Evolutionary conservation across 1,284 basidiomycete species (phyloP), one percentile per base, ranked within the genome.

Genomic region (Puccinia novopanici): DNA sequence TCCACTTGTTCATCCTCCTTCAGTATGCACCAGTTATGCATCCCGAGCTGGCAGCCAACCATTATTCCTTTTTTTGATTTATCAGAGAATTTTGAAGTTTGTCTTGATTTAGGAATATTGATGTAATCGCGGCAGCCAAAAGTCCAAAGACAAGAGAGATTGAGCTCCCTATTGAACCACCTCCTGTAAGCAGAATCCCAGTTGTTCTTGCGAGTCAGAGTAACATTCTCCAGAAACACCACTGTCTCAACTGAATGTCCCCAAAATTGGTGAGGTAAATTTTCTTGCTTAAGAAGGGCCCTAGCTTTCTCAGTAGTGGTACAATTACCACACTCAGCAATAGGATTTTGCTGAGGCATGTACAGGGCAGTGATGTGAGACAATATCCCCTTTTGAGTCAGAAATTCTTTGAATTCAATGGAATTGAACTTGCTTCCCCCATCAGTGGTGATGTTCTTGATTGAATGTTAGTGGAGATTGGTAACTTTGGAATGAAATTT

Each of bases 381-480:
- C 30, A 30, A 2, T 12, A 59, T 57, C 5, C 71, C 71, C 15
- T 54, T 74, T 13, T 84, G 57, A 84, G 85, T 0, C 75, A 81
- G 13, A 45, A 45, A 45, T 45, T 45, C 45, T 15, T 77, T 30
- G 45, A 45, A 45, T 45, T 45, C 45, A 45, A 8, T 45, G 45
- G 45, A 45, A 15, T 45, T 45, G 15, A 45, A 45, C 45, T 45
- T 15, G 6, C 83, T 83, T 24, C 86, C 85, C 37, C 85, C 84
- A 82, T 88, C 85, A 81, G 83, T 81, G 1, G 84, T 82, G 5
- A 86, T 24, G 9, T 80, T 86, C 72, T 85, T 86, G 73, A 89
- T 84, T 37, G 76, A 82, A n/a, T 17, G 9, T 0, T 83, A 84
- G 22, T 82, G 82, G 24, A 81, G 74, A 24, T 81, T 83, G 65